phyloP scores from a whole-genome alignment of 2,329 filamentous ascomycete species.

The Hypoxylon sp. region DNA sequence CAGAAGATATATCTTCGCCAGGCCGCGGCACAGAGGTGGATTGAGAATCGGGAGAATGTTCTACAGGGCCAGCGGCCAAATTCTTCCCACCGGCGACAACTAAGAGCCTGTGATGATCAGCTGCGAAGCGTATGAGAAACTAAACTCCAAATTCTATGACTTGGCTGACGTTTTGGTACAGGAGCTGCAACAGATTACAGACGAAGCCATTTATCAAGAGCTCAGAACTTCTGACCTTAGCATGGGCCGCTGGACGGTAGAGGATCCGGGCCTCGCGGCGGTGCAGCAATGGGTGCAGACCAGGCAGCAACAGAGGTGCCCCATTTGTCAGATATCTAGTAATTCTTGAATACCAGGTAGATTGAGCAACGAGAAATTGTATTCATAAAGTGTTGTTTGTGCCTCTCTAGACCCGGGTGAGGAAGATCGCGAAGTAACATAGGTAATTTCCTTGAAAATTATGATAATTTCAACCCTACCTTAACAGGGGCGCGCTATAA shows the following conservation, averaged over 20 bases:
- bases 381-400: too few relatives aligned
- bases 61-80: slow-evolving; percentile 67
- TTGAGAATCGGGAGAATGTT: slow-evolving; percentile 67
- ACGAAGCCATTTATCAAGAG: slow-evolving; percentile 71
- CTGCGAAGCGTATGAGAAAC: slow-evolving; percentile 66
- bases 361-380: too few relatives aligned
- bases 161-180: slow-evolving; percentile 48
- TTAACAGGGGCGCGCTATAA: too few relatives aligned
- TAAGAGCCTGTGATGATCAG: slow-evolving; percentile 69
- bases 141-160: neutral
- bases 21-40: slow-evolving; percentile 71
- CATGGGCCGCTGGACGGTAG: slow-evolving; percentile 65
- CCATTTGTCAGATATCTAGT: too few relatives aligned
- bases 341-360: too few relatives aligned
- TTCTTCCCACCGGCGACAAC: slow-evolving; percentile 62
- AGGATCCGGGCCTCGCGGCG: slow-evolving; percentile 63
- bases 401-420: too few relatives aligned
- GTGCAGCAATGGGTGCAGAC: neutral
- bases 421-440: too few relatives aligned
- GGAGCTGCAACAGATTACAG: slow-evolving; percentile 72
- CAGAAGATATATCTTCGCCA: slow-evolving; percentile 76
- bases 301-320: too few relatives aligned
- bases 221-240: slow-evolving; percentile 67
- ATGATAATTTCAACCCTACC: too few relatives aligned
- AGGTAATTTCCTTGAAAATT: too few relatives aligned